A percentile compares a stretch with the other conserved stretches of the same genome.
Conservation (phyloP, 768 basidiomycete genomes). For the Peribolospora baueri region DNA sequence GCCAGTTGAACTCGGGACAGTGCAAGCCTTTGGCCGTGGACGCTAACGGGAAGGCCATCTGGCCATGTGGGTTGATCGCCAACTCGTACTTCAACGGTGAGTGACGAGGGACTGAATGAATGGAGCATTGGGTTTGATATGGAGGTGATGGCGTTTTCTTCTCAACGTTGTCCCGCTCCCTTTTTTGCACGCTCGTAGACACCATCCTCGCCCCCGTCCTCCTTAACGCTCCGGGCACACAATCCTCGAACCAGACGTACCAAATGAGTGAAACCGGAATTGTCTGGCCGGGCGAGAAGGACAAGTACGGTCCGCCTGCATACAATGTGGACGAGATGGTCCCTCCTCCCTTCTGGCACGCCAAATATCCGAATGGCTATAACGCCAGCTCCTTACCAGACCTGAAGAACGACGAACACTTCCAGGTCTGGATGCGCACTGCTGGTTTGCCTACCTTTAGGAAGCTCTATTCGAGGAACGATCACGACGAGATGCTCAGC, state of each 20-base stretch:
- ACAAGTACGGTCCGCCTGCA: slow-evolving; percentile 57
- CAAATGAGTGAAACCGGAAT: slow-evolving; percentile 53
- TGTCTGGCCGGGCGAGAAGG: slow-evolving; percentile 84
- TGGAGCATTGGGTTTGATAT: no score
- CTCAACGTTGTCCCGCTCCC: not conserved
- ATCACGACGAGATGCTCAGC: slow-evolving; percentile 39
- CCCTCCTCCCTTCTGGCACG: slow-evolving; percentile 81
- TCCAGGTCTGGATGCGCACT: slow-evolving; percentile 99
- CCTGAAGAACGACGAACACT: slow-evolving; percentile 56
- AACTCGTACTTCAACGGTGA: slow-evolving; percentile 89
- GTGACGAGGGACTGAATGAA: slow-evolving; percentile 9
- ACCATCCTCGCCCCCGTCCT: slow-evolving; percentile 45
- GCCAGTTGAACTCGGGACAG: slow-evolving; percentile 36
- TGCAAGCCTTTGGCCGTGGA: slow-evolving; percentile 62
- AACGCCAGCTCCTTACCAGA: slow-evolving; percentile 34
- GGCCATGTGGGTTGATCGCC: slow-evolving; percentile 90
- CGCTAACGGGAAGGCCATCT: slow-evolving; percentile 34
- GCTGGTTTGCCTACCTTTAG: slow-evolving; percentile 91
- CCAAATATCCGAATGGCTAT: slow-evolving; percentile 50
- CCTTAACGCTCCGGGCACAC: slow-evolving; percentile 29
- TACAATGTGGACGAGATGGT: slow-evolving; percentile 42
- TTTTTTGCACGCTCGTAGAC: slow-evolving; percentile 26
- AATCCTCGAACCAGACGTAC: slow-evolving; percentile 28
- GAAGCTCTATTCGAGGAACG: slow-evolving; percentile 82
- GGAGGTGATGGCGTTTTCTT: not conserved